Evolutionary conservation across 495 filamentous ascomycete genomes (phyloP), one percentile per base, ranked within the genome.

Genomic region (Cudoniella acicularis): DNA sequence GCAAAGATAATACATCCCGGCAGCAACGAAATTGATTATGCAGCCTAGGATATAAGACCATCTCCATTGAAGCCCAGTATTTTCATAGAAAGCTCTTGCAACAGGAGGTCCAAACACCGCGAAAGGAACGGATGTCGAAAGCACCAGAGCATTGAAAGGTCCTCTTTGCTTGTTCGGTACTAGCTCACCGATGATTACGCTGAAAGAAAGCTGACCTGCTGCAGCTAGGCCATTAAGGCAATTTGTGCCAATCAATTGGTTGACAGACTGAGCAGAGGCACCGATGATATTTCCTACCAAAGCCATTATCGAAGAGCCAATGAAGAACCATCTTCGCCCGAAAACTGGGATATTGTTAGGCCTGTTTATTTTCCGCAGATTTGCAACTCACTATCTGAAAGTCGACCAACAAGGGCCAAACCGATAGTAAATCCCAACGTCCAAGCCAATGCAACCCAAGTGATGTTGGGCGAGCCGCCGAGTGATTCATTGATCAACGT

Each of bases 281-380:
- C 43, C 43, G 20, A 47, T 47, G 43, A 47, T 21, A 47, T 47
- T 47, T 17, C 43, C 43, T 4, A 47, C n/a, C 20, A 47, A n/a
- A 47, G 43, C 43, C 43, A 47, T 47, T 10, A 53, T 53, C 17
- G 25, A 36, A 41, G 50, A 22, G 2, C 24, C 50, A 21, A 53
- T 53, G 50, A 53, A 53, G 27, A 53, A 53, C 24, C 26, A 53
- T 22, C 50, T 22, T 16, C 50, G 50, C 8, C 43, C 43, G 43
- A 47, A 47, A n/a, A 47, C 43, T 47, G 17, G n/a, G 20, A 17
- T 9, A 9, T 9, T 47, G 20, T n/a, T n/a, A 47, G 43, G 43
- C 20, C 8, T 8, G 17, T 47, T n/a, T n/a, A 6, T 4, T n/a
- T 17, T 47, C 20, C 20, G 4, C 8, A 47, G 20, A 47, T 47